phyloP scores from a whole-genome alignment of 169 alveolate species.

The Plasmodium sp. region DNA sequence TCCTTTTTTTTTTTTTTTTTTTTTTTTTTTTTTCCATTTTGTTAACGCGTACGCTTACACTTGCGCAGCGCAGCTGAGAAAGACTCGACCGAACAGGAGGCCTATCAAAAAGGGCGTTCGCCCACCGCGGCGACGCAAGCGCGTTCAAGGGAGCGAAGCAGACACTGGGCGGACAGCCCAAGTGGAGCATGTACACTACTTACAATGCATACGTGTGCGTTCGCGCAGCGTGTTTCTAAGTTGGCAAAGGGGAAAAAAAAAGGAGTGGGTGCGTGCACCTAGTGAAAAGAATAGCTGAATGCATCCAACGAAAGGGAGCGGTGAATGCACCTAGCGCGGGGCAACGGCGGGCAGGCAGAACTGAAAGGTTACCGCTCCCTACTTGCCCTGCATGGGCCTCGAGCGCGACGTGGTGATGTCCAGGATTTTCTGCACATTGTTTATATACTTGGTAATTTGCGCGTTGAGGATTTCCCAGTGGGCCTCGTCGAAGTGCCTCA shows the following conservation, averaged over 20 bases:
- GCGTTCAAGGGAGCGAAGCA: neutral
- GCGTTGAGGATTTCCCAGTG: constrained; percentile 75
- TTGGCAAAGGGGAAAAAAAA: neutral
- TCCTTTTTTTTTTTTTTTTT: neutral
- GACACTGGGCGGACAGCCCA: neutral
- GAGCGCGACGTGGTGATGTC: constrained; percentile 3
- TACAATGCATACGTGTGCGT: neutral
- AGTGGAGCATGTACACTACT: neutral
- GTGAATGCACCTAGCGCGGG: neutral
- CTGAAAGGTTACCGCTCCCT: neutral
- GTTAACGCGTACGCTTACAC: neutral
- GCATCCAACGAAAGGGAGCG: neutral
- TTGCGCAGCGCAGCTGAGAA: neutral
- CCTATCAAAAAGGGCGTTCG: neutral
- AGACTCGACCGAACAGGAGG: neutral
- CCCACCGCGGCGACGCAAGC: neutral
- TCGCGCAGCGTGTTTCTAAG: neutral
- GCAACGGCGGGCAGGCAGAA: too few relatives aligned
- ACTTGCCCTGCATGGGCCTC: neutral
- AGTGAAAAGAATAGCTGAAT: neutral
- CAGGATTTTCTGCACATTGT: constrained; percentile 32
- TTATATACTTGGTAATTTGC: constrained; percentile 74
- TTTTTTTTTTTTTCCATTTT: neutral
- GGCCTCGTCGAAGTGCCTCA: constrained; percentile 77
- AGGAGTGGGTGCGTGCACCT: too few relatives aligned